phyloP scores from a whole-genome alignment of 345 rosid genomes.

The Pseudoturritis turrita region DNA sequence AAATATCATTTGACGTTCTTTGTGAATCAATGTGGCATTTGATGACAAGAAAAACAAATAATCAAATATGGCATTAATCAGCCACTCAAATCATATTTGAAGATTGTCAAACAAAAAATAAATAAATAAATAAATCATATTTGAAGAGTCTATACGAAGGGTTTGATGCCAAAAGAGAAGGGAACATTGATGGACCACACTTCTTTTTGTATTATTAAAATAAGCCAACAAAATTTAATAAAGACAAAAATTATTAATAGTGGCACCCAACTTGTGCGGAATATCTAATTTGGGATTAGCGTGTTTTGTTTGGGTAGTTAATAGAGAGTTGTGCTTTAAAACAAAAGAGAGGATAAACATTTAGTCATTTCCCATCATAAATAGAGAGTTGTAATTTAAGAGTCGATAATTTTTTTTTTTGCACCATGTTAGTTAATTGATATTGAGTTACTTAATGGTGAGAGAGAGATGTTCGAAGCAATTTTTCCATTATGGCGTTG shows the following conservation, averaged over 20 bases:
- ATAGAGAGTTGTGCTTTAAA: background rate
- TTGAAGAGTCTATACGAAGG: conserved; percentile 3
- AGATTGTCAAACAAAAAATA: too few species aligned
- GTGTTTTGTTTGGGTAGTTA: background rate
- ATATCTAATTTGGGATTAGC: background rate
- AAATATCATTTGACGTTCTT: background rate
- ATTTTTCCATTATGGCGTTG: background rate
- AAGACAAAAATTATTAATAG: conserved; percentile 13
- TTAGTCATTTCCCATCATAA: background rate
- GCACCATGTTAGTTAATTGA: background rate
- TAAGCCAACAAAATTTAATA: conserved; percentile 9
- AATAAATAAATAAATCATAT: too few species aligned
- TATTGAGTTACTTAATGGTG: background rate
- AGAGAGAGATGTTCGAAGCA: background rate
- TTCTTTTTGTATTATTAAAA: conserved; percentile 2
- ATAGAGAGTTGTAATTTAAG: background rate
- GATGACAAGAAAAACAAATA: too few species aligned
- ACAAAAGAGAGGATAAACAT: background rate
- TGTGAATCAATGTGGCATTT: background rate
- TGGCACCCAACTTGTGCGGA: conserved; percentile 25
- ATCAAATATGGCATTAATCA: too few species aligned
- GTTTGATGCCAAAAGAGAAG: conserved; percentile 8
- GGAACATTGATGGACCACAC: conserved; percentile 27
- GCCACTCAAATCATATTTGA: too few species aligned
- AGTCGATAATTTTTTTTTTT: too few species aligned